Percentiles rank a stretch among this genome's conserved stretches.
Conservation (phyloP, 2,329 filamentous ascomycete species). For the Fusarium siculi region DNA sequence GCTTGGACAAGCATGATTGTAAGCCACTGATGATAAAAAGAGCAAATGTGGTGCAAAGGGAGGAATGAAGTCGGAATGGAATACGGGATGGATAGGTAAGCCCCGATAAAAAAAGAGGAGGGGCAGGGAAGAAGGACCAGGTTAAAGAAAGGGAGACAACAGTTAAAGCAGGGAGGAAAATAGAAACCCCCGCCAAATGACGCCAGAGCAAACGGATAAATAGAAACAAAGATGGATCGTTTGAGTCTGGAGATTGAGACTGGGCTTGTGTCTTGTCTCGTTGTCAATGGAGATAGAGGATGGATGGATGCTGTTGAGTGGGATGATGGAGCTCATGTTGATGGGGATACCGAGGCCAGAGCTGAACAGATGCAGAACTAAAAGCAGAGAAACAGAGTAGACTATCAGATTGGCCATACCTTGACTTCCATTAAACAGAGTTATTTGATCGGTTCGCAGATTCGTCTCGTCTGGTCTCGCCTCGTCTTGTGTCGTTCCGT, state of each 20-base stretch:
- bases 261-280: conserved; percentile 25
- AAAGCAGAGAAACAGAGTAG: background rate
- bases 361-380: background rate
- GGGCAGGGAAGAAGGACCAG: conserved; percentile 38
- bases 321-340: conserved; percentile 26
- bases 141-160: conserved; percentile 29
- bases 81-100: conserved; percentile 36
- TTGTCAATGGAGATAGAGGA: conserved; percentile 30
- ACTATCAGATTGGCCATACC: conserved; percentile 9
- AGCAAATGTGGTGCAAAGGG: conserved; percentile 33
- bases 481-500: background rate
- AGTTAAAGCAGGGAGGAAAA: conserved; percentile 21
- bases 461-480: conserved; percentile 11
- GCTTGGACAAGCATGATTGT: conserved; percentile 33
- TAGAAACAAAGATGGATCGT: background rate
- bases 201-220: conserved; percentile 14
- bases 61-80: conserved; percentile 37
- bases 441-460: conserved; percentile 10
- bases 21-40: conserved; percentile 35
- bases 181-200: conserved; percentile 24
- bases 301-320: conserved; percentile 10
- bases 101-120: conserved; percentile 42
- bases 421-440: conserved; percentile 8
- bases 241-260: conserved; percentile 16
- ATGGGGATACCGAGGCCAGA: conserved; percentile 29